Evolutionary conservation across 371 early-diverging fungal species (phyloP).

Genomic region (Lichtheimia ramosa): DNA sequence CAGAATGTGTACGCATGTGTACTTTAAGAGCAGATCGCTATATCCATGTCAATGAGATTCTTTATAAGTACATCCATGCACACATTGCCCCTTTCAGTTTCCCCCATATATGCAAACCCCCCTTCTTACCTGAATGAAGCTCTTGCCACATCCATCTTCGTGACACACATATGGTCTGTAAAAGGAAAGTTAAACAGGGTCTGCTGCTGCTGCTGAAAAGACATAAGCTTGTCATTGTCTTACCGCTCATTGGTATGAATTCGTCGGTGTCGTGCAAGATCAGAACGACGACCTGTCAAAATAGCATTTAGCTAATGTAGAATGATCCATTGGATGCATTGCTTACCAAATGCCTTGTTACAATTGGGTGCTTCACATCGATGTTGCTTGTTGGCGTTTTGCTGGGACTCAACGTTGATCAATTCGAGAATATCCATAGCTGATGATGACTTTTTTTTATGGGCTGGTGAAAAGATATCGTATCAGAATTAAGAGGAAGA

Average conservation of each 20-base stretch:
- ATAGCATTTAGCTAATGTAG: neutral
- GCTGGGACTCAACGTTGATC: conserved; percentile 56
- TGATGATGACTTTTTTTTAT: conserved; percentile 1
- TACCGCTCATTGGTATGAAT: conserved; percentile 77
- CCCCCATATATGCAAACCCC: too few relatives aligned
- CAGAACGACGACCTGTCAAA: conserved; percentile 57
- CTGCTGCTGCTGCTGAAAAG: neutral
- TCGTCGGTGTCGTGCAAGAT: conserved; percentile 73
- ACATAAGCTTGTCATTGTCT: neutral
- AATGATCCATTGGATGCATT: neutral
- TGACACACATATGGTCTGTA: conserved; percentile 62
- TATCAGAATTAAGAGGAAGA: too few relatives aligned
- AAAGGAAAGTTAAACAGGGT: conserved; percentile 7
- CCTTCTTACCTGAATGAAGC: conserved; percentile 55
- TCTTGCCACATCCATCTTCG: conserved; percentile 70
- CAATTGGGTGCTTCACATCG: conserved; percentile 65
- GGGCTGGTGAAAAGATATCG: neutral
- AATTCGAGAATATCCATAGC: conserved; percentile 71
- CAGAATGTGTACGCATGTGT: conserved; percentile 77
- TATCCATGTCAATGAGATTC: neutral
- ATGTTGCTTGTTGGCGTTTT: conserved; percentile 51
- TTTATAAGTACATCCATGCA: too few relatives aligned
- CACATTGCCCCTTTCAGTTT: too few relatives aligned
- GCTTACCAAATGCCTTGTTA: conserved; percentile 66
- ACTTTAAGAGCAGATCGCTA: conserved; percentile 80